Evolutionary conservation across 306 rosid species (phyloP).

Genomic region (Cicer pinnatifidum): DNA sequence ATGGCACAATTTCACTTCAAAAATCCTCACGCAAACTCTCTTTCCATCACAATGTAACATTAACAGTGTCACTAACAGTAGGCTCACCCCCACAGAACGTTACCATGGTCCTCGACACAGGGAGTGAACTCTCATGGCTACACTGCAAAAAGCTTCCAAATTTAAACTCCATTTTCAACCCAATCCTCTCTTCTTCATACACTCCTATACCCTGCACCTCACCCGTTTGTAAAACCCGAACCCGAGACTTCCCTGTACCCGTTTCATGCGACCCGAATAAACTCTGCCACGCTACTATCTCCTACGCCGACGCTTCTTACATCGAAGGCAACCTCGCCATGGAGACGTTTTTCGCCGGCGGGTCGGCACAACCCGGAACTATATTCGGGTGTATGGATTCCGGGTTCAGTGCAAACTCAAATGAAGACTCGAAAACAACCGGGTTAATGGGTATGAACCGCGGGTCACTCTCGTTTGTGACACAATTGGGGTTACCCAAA

Average conservation of each 20-base stretch:
- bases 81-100: conserved; percentile 90
- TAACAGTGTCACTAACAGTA: conserved; percentile 68
- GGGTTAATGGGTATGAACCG: conserved; percentile 91
- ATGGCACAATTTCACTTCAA: conserved; percentile 32
- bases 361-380: conserved; percentile 54
- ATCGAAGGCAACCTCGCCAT: conserved; percentile 80
- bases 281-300: conserved; percentile 71
- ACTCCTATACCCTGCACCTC: conserved; percentile 66
- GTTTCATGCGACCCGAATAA: conserved; percentile 66
- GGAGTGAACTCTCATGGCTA: conserved; percentile 92
- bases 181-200: conserved; percentile 63
- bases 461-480: conserved; percentile 70
- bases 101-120: conserved; percentile 95
- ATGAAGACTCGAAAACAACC: conserved; percentile 77
- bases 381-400: conserved; percentile 85
- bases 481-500: conserved; percentile 67
- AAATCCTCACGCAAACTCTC: conserved; percentile 53
- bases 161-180: conserved; percentile 59
- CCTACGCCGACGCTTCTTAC: conserved; percentile 78
- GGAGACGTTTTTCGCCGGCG: conserved; percentile 60
- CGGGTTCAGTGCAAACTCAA: conserved; percentile 70
- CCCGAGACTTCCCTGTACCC: conserved; percentile 71
- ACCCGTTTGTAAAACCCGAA: conserved; percentile 60
- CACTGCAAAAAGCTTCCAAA: conserved; percentile 63
- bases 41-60: conserved; percentile 76